Conservation (phyloP, 192 early-diverging fungal genomes). For the Ambispora gerdemannii region DNA sequence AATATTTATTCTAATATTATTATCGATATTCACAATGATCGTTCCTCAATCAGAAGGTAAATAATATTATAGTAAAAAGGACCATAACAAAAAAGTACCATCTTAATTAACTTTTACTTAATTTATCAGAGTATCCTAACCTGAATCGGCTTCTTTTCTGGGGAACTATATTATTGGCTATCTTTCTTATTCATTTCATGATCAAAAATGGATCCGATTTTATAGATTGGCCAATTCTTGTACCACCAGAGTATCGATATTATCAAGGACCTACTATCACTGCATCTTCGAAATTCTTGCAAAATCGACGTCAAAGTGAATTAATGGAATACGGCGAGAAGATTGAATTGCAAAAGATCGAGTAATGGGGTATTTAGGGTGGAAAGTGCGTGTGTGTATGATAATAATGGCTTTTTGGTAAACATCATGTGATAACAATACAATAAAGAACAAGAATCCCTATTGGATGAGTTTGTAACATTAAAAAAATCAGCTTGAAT, state of each 20-base stretch:
- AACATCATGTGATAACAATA: too few species aligned
- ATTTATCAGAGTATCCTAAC: not conserved
- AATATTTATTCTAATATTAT: slow-evolving; percentile 8
- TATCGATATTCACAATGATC: not conserved
- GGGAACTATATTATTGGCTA: slow-evolving; percentile 49
- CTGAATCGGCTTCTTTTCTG: slow-evolving; percentile 44
- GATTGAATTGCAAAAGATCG: slow-evolving; percentile 10
- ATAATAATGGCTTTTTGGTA: too few species aligned
- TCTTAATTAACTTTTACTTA: slow-evolving; percentile 25
- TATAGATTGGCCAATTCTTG: slow-evolving; percentile 52
- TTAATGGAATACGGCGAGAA: slow-evolving; percentile 20
- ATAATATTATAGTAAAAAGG: not conserved
- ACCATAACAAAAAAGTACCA: slow-evolving; percentile 21
- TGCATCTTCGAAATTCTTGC: not conserved
- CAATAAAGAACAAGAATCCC: too few species aligned
- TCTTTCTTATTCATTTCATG: slow-evolving; percentile 42
- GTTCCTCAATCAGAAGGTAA: not conserved
- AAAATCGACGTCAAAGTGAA: not conserved
- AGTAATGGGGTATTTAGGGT: too few species aligned
- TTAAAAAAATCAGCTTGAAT: too few species aligned
- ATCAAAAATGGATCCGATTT: slow-evolving; percentile 46
- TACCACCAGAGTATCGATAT: slow-evolving; percentile 30
- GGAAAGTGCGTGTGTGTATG: too few species aligned
- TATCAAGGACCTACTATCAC: not conserved
- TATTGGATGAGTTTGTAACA: too few species aligned